Base-by-base conservation (phyloP, 331 rosid species). In the Spiraea crenata region DNA sequence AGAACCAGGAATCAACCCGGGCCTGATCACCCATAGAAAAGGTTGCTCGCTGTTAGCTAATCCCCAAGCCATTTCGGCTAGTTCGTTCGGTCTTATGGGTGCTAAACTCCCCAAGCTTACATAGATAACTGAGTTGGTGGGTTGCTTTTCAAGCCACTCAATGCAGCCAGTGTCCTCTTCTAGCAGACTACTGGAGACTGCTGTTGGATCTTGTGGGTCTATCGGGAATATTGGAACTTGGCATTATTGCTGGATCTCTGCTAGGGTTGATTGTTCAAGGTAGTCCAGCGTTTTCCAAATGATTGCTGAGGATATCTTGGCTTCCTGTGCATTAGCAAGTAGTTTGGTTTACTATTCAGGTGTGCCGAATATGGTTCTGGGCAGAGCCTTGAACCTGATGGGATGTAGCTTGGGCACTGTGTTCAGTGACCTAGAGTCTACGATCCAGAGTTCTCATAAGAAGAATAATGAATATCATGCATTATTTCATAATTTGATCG, bases 1-100 rank as follows among this genome's bases (percentile, higher is more conserved):
- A 7, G 47, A 44, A 4, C 67, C 72, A 16, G 9, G 3, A 16
- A 55, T 39, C 10, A 69, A 63, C 7, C 55, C 79, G 0, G 55
- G 73, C 2, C 75, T 54, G 48, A 84, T 64, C 31, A 74, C 88
- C 88, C 85, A 84, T 46, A 84, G 40, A 79, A 84, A 84, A 12
- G 81, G 77, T 14, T 75, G 82, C 17, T 58, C 41, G 17, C 80
- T 52, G 46, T 75, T 69, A 39, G 78, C 81, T 10, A 81, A 38
- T 0, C 74, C 80, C 78, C 76, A 72, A 0, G 84, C 85, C 75
- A 81, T 80, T 20, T 84, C 88, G 0, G 48, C 11, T 8, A 76
- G 42, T 35, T 81, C 76, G 7, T 49, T 25, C 31, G 31, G 31
- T 1, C 31, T 25, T 25, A 25, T 25, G 31, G 31, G 31, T 25